phyloP scores from a whole-genome alignment of 208 protist species.

The Leishmania tarentolae region DNA sequence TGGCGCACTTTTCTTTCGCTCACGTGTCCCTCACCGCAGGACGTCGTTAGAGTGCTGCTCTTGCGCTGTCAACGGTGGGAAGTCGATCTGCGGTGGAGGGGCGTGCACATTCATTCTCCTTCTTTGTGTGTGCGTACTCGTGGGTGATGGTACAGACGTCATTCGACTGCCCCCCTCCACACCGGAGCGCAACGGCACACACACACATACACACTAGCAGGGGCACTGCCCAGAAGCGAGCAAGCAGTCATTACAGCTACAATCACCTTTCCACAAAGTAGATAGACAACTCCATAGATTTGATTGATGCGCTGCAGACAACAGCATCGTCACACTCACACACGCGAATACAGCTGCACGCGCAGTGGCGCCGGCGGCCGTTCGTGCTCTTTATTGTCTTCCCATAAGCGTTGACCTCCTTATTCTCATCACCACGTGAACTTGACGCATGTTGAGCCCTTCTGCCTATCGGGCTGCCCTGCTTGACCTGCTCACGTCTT shows the following conservation, averaged over 20 bases:
- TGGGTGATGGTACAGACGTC: not conserved
- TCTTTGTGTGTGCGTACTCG: not conserved
- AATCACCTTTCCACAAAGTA: not conserved
- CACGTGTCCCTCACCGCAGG: not conserved
- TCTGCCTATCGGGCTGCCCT: constrained; percentile 43
- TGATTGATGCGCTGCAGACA: not conserved
- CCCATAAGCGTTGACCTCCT: not conserved
- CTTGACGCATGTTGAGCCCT: constrained; percentile 27
- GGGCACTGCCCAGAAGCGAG: not conserved
- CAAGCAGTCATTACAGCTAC: not conserved
- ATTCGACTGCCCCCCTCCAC: not conserved
- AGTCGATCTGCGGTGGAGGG: too few species aligned
- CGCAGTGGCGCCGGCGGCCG: not conserved
- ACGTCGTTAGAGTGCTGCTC: not conserved
- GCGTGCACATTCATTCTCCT: not conserved
- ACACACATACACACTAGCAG: not conserved
- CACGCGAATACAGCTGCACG: not conserved
- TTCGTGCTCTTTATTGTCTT: not conserved
- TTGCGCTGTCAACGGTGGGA: not conserved
- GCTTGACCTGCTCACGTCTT: constrained; percentile 42
- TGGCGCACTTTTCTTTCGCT: not conserved
- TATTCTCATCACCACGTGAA: not conserved
- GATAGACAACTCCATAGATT: not conserved
- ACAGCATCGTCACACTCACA: not conserved
- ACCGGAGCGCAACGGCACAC: not conserved